Evolutionary conservation across 139 green algal species (phyloP).

Genomic region (Chlamydomonas eustigma): DNA sequence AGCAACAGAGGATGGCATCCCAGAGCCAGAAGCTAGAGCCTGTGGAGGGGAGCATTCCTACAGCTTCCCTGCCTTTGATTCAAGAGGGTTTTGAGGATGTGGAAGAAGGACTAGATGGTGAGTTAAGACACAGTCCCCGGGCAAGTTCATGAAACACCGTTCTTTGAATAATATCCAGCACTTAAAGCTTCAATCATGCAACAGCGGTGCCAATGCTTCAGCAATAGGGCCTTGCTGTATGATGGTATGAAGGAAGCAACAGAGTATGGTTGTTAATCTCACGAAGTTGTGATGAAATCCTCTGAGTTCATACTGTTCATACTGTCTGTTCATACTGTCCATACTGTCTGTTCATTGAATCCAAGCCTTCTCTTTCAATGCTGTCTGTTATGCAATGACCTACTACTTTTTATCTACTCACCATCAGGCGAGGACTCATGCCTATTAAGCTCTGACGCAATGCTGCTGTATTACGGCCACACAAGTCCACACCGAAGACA

Average conservation of each 20-base stretch:
- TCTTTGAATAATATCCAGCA: too few species aligned
- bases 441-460: background rate
- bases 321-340: background rate
- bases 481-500: background rate
- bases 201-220: too few species aligned
- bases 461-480: slow-evolving; percentile 5
- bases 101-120: background rate
- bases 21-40: too few species aligned
- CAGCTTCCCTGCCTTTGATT: background rate
- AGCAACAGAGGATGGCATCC: background rate
- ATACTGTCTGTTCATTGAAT: background rate
- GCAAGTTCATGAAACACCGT: too few species aligned
- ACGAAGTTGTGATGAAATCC: background rate
- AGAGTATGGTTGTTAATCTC: background rate
- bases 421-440: background rate
- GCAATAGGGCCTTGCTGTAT: background rate
- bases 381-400: too few species aligned
- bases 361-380: background rate
- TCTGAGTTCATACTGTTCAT: background rate
- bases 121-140: too few species aligned
- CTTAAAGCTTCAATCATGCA: too few species aligned
- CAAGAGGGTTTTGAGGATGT: background rate
- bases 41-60: background rate
- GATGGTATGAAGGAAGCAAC: background rate
- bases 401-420: too few species aligned